These are phyloP conservation scores for Geotrichum macrosporum DNA, from an alignment of 1,139 yeast species.

Conservation along the genomic window DNA sequence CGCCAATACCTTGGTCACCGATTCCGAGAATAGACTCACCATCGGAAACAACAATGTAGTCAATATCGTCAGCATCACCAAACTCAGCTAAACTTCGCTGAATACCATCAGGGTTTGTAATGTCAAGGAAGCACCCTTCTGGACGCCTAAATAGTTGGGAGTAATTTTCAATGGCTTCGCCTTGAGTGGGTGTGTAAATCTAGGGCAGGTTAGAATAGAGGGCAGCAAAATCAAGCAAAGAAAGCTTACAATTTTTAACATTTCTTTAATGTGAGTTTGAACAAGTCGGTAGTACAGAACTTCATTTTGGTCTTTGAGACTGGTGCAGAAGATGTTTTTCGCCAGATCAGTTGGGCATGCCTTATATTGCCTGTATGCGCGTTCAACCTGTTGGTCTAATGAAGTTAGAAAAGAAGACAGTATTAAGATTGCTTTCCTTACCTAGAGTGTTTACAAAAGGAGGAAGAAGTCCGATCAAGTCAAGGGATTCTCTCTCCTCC, in stretches of 20 bases:
- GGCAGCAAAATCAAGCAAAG: background rate
- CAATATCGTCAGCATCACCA: constrained; percentile 87
- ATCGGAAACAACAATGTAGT: constrained; percentile 89
- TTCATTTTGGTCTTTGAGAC: constrained; percentile 86
- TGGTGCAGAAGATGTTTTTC: constrained; percentile 86
- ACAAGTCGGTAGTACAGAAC: constrained; percentile 85
- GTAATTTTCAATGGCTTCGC: constrained; percentile 92
- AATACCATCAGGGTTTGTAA: constrained; percentile 55
- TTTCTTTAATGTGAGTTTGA: constrained; percentile 80
- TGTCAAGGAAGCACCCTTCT: constrained; percentile 89
- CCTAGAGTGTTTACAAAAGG: constrained; percentile 71
- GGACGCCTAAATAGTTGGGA: constrained; percentile 91
- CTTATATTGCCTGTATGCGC: constrained; percentile 82
- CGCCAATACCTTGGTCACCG: constrained; percentile 98
- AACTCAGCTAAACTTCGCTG: constrained; percentile 55
- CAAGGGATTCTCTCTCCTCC: constrained; percentile 79
- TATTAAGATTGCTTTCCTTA: no score
- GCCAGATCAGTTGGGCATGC: constrained; percentile 78
- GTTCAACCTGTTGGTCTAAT: constrained; percentile 70
- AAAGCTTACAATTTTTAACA: constrained; percentile 60
- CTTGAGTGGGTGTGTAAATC: constrained; percentile 95
- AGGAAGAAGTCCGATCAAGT: constrained; percentile 75
- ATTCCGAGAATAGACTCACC: constrained; percentile 95
- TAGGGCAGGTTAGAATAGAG: background rate
- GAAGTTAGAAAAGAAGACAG: no score